Base-by-base conservation (phyloP, 495 filamentous ascomycete species). In the Hypoxylon cercidicola region DNA sequence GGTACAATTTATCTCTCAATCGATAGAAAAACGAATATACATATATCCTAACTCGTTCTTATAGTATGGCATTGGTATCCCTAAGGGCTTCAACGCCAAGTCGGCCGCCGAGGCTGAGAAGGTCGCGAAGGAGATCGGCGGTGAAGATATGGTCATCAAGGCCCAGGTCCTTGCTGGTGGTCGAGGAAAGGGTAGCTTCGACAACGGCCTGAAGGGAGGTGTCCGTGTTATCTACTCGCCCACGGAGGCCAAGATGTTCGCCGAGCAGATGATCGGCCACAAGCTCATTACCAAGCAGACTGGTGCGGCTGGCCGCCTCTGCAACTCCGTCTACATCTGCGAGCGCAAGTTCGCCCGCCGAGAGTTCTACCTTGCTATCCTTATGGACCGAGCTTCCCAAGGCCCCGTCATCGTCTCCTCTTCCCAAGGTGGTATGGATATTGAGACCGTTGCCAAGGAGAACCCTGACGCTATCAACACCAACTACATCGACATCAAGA, bases 231-330 rank as follows among this genome's bases (percentile, higher is more conserved):
- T 99, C 77, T 98, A 97, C 87, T 97, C 94, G 86, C 80, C 78
- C 48, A 84, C 82, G 73, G 79, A 83, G 84, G 95, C 95, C 75
- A 93, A 91, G 83, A 97, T 97, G 89, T 97, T 99, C 74, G 93
- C 95, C 72, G 88, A 91, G 63, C 93, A 99, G 81, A 99, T 99
- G 95, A 97, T 99, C 80, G 95, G 95, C 68, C 95, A 99, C 79
- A 97, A 97, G 81, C 93, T 99, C 79, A 88, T 99, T 79, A 99
- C 95, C 77, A 99, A 99, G 87, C 95, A 99, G 83, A 99, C 96
- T 52, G 95, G 95, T 74, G 90, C 93, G 60, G 82, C 76, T 62
- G 95, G 95, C 74, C 92, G 94, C 75, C 84, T 93, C 73, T 99
- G 95, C 83, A 97, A 93, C 78, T 83, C 92, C 55, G 95, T 99